Conservation (phyloP, 2,329 filamentous ascomycete genomes). For the Hypoxylon rubiginosum region DNA sequence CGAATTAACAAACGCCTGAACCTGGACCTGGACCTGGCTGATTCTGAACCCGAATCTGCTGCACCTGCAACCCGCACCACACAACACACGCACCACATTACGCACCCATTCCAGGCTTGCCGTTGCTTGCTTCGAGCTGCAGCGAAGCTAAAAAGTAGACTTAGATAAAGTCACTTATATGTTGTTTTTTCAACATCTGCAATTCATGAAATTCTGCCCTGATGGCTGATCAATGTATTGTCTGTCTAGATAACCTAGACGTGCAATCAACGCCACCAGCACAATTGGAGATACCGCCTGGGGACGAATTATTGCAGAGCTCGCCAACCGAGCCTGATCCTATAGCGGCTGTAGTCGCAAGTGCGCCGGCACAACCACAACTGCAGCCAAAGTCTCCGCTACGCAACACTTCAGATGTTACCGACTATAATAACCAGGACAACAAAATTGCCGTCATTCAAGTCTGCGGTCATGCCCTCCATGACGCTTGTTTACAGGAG, state of each 20-base stretch:
- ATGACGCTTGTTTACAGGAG: slow-evolving; percentile 91
- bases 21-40: not conserved
- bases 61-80: not conserved
- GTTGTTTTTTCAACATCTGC: slow-evolving; percentile 51
- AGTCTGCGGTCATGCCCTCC: slow-evolving; percentile 90
- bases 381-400: slow-evolving; percentile 44
- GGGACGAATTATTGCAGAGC: slow-evolving; percentile 32
- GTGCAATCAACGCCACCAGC: slow-evolving; percentile 46
- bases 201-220: slow-evolving; percentile 52
- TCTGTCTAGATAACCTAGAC: slow-evolving; percentile 74
- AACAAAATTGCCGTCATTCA: slow-evolving; percentile 70
- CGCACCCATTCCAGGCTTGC: slow-evolving; percentile 30
- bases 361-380: slow-evolving; percentile 41
- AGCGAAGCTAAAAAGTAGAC: slow-evolving; percentile 49
- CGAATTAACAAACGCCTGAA: slow-evolving; percentile 24
- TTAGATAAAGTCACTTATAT: slow-evolving; percentile 56
- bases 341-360: slow-evolving; percentile 18
- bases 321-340: slow-evolving; percentile 22
- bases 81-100: not conserved
- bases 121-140: slow-evolving; percentile 40
- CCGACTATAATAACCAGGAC: slow-evolving; percentile 49
- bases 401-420: slow-evolving; percentile 47
- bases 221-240: slow-evolving; percentile 76
- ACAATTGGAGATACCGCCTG: slow-evolving; percentile 43
- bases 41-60: not conserved